Evolutionary conservation across 352 stramenopile genomes (phyloP).

Genomic region (Phytophthora idaei): DNA sequence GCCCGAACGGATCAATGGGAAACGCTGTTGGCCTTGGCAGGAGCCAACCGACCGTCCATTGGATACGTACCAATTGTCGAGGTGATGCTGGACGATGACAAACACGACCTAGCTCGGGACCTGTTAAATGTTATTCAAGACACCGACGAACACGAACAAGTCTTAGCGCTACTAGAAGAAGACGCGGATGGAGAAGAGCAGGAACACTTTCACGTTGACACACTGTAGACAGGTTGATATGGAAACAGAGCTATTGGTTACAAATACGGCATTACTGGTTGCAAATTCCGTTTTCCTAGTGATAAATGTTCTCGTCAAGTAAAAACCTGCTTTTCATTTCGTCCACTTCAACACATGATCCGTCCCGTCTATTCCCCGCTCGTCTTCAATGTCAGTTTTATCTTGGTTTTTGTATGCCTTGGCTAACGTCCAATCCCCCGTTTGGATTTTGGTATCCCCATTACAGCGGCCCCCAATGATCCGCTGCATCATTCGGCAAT

Average conservation of each 20-base stretch:
- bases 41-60: conserved; percentile 43
- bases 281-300: neutral
- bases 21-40: conserved; percentile 45
- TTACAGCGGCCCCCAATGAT: conserved; percentile 18
- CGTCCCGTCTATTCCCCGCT: conserved; percentile 4
- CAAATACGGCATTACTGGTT: neutral
- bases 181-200: conserved; percentile 18
- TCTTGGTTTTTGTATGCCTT: conserved; percentile 24
- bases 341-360: conserved; percentile 4
- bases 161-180: conserved; percentile 35
- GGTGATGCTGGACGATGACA: conserved; percentile 51
- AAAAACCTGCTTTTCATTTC: neutral
- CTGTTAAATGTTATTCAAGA: conserved; percentile 45
- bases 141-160: conserved; percentile 36
- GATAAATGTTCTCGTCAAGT: neutral
- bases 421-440: conserved; percentile 25
- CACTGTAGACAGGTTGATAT: conserved; percentile 7
- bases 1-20: conserved; percentile 56
- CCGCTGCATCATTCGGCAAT: conserved; percentile 27
- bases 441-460: conserved; percentile 31
- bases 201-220: conserved; percentile 21
- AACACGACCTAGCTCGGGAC: conserved; percentile 39
- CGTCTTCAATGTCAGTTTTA: conserved; percentile 21
- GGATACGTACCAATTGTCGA: conserved; percentile 53
- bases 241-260: neutral